Percentiles rank a stretch among this genome's conserved stretches.
phyloP scores from a whole-genome alignment of 176 grass and related monocot genomes.

The Themeda triandra region DNA sequence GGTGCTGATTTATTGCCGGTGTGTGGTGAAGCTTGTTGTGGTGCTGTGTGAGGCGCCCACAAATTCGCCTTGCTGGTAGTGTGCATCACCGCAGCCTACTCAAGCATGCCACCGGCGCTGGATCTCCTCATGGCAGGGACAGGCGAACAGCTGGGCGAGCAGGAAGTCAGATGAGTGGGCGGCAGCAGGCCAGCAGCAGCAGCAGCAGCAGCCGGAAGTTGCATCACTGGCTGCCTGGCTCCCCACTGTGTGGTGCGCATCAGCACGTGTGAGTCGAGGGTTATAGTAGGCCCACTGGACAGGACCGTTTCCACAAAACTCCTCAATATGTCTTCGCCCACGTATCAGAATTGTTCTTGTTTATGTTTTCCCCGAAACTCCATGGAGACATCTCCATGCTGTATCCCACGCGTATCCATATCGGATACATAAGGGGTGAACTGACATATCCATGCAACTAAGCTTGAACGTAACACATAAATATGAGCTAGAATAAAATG shows the following conservation, averaged over 20 bases:
- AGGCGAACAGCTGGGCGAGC: not conserved
- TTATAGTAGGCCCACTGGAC: not conserved
- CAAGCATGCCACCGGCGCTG: not conserved
- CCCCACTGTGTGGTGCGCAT: not conserved
- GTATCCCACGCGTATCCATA: not conserved
- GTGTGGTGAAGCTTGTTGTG: not conserved
- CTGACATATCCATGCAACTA: not conserved
- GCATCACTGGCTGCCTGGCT: not conserved
- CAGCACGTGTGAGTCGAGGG: not conserved
- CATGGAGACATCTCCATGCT: not conserved
- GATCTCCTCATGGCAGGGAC: not conserved
- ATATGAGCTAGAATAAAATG: conserved; percentile 2
- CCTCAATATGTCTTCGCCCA: not conserved
- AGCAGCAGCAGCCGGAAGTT: no score
- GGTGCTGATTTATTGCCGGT: not conserved
- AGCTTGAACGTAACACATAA: not conserved
- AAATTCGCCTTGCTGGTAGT: not conserved
- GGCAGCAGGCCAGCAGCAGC: no score
- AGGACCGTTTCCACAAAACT: not conserved
- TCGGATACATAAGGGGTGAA: not conserved
- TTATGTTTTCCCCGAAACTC: not conserved
- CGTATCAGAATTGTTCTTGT: not conserved
- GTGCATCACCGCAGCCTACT: not conserved
- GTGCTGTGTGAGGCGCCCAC: not conserved
- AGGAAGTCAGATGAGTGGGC: not conserved